These are phyloP conservation scores for Paramecium biaurelia DNA, from an alignment of 73 alveolate species.

Conservation along the genomic window DNA sequence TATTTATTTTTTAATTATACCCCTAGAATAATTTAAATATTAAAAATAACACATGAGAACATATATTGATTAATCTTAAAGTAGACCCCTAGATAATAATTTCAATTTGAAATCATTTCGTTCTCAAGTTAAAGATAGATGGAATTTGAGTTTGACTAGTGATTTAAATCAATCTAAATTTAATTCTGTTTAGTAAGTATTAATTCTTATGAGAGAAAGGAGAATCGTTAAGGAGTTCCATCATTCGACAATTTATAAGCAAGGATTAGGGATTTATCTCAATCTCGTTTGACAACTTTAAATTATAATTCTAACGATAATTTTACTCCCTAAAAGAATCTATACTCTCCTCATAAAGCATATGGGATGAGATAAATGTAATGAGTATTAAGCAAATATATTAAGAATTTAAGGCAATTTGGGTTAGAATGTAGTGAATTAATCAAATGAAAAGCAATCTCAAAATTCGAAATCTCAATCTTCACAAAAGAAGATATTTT, in stretches of 20 bases:
- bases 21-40: not conserved
- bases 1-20: not conserved
- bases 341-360: not conserved
- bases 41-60: not conserved
- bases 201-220: not conserved
- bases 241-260: not conserved
- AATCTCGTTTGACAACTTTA: not conserved
- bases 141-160: not conserved
- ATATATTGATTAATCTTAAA: not conserved
- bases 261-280: slow-evolving; percentile 13
- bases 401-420: not conserved
- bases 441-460: not conserved
- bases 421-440: not conserved
- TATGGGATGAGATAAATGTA: not conserved
- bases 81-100: not conserved
- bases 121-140: not conserved
- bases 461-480: not conserved
- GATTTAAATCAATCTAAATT: not conserved
- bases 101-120: slow-evolving; percentile 1
- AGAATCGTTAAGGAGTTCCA: not conserved
- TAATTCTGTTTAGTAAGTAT: not conserved
- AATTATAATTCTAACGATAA: not conserved
- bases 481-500: not conserved
- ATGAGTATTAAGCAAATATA: not conserved
- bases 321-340: not conserved